A percentile compares a stretch with the other conserved stretches of the same genome.
These are phyloP conservation scores for Magnolia kwangsiensis DNA, from an alignment of 164 flowering plant genomes.

Conservation along the genomic window DNA sequence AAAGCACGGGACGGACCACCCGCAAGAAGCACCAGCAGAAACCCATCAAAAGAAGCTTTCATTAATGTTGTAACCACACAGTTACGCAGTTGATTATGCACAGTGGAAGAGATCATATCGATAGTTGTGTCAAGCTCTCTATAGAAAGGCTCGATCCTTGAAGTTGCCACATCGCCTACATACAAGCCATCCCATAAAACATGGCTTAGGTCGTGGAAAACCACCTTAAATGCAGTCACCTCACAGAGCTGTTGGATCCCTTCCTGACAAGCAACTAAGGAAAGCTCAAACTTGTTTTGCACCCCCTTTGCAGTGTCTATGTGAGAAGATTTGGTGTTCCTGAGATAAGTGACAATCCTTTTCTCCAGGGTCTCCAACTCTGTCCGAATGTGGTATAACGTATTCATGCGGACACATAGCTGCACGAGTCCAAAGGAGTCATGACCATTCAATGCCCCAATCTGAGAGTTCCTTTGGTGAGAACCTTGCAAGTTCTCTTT, in stretches of 20 bases:
- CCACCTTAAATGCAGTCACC: constrained; percentile 59
- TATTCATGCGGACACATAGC: constrained; percentile 77
- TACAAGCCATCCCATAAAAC: constrained; percentile 76
- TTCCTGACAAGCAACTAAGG: constrained; percentile 58
- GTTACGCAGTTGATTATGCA: constrained; percentile 60
- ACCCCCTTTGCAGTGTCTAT: constrained; percentile 31
- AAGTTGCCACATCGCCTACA: constrained; percentile 55
- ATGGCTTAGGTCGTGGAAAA: constrained; percentile 66
- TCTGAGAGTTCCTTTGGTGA: constrained; percentile 57
- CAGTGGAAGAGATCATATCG: constrained; percentile 48
- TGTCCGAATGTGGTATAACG: constrained; percentile 52
- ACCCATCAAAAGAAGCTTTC: constrained; percentile 90
- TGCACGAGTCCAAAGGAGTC: constrained; percentile 49
- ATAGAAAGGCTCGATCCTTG: constrained; percentile 70
- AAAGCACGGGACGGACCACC: constrained; percentile 82
- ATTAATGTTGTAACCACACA: constrained; percentile 68
- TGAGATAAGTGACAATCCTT: constrained; percentile 36
- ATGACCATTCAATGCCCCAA: constrained; percentile 42
- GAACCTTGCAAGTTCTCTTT: constrained; percentile 53
- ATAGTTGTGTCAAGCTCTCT: constrained; percentile 62
- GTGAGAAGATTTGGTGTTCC: constrained; percentile 40
- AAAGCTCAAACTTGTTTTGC: constrained; percentile 53
- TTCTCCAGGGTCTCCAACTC: constrained; percentile 56
- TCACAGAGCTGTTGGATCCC: constrained; percentile 74
- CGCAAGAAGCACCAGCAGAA: constrained; percentile 75